Evolutionary conservation across 1,139 yeast species (phyloP).

Genomic region (Protomyces pachydermus): DNA sequence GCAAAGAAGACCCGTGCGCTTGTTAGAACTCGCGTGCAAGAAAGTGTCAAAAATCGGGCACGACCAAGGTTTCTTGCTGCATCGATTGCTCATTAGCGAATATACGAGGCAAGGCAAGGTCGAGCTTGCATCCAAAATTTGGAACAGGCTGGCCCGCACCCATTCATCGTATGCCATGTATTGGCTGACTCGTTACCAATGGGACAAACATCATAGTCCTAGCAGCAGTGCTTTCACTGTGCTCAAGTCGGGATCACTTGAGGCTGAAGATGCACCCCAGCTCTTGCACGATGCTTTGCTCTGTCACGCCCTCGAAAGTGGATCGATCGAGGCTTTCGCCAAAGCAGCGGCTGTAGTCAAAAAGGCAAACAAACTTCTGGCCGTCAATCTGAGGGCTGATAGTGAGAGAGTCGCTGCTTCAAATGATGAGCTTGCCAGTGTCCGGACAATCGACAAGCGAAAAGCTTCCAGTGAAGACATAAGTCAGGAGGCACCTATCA

Average conservation of each 20-base stretch:
- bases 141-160: constrained; percentile 38
- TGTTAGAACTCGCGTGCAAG: neutral
- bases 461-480: too few relatives aligned
- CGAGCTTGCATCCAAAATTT: constrained; percentile 37
- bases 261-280: constrained; percentile 50
- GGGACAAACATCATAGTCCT: constrained; percentile 41
- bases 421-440: too few relatives aligned
- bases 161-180: constrained; percentile 44
- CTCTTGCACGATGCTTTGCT: constrained; percentile 48
- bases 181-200: constrained; percentile 49
- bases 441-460: too few relatives aligned
- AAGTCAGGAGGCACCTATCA: too few relatives aligned
- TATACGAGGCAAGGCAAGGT: constrained; percentile 26
- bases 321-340: constrained; percentile 38
- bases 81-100: constrained; percentile 8
- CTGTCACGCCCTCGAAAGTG: constrained; percentile 43
- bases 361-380: neutral
- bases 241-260: constrained; percentile 40
- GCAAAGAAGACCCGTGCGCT: neutral
- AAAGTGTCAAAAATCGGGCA: neutral
- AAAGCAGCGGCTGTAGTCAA: constrained; percentile 33
- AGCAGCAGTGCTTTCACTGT: constrained; percentile 32
- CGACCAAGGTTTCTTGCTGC: constrained; percentile 6
- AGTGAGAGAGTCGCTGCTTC: too few relatives aligned
- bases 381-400: too few relatives aligned